These are phyloP conservation scores for Candida tunisiensis DNA, from an alignment of 1,139 yeast species.

Conservation along the genomic window DNA sequence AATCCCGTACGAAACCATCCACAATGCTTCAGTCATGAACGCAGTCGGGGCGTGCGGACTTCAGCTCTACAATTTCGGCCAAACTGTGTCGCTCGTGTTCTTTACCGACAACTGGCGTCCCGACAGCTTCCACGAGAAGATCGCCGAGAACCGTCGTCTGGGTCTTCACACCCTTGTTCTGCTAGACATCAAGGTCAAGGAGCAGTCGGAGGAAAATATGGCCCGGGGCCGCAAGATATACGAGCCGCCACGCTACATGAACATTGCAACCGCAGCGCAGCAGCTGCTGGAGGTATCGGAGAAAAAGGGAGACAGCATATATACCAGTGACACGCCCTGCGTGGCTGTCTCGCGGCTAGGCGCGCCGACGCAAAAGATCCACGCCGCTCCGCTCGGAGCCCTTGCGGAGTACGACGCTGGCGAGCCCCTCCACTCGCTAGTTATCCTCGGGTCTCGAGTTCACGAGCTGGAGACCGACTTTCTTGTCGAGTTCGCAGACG, in stretches of 20 bases:
- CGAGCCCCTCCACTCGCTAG: slow-evolving; percentile 82
- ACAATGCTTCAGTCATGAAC: slow-evolving; percentile 95
- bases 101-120: slow-evolving; percentile 96
- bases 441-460: slow-evolving; percentile 82
- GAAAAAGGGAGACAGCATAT: slow-evolving; percentile 42
- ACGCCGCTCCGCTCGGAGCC: slow-evolving; percentile 61
- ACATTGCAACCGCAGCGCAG: slow-evolving; percentile 72
- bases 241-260: slow-evolving; percentile 97
- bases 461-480: slow-evolving; percentile 89
- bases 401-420: slow-evolving; percentile 77
- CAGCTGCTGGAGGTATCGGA: slow-evolving; percentile 84
- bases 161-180: slow-evolving; percentile 84
- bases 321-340: slow-evolving; percentile 78
- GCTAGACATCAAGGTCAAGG: slow-evolving; percentile 90
- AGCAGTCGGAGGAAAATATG: slow-evolving; percentile 87
- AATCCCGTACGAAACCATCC: slow-evolving; percentile 67
- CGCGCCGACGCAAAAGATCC: slow-evolving; percentile 63
- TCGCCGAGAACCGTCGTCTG: slow-evolving; percentile 73
- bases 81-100: slow-evolving; percentile 87
- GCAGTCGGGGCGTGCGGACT: slow-evolving; percentile 98
- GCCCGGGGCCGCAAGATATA: slow-evolving; percentile 84
- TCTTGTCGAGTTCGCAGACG: slow-evolving; percentile 56
- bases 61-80: slow-evolving; percentile 90
- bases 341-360: slow-evolving; percentile 89
- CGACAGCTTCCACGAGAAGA: slow-evolving; percentile 80